These are phyloP conservation scores for Exserohilum rostratum DNA, from an alignment of 2,329 filamentous ascomycete species.

Conservation along the genomic window DNA sequence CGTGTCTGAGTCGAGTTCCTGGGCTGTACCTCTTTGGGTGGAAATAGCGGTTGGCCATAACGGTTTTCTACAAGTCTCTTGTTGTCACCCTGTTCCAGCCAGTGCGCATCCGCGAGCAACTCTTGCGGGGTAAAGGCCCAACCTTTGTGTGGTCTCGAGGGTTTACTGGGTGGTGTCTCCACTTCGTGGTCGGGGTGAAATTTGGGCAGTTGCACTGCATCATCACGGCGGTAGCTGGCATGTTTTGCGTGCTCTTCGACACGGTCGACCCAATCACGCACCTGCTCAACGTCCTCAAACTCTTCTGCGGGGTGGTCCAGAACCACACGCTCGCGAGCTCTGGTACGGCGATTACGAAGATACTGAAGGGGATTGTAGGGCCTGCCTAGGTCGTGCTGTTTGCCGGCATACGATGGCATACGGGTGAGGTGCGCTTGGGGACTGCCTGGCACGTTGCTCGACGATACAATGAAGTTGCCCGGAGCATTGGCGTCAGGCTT, in stretches of 20 bases:
- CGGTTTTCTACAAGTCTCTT: conserved; percentile 82
- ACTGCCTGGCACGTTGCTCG: conserved; percentile 51
- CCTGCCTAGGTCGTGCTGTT: conserved; percentile 63
- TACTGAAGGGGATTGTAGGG: conserved; percentile 91
- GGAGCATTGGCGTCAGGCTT: conserved; percentile 54
- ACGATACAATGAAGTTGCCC: conserved; percentile 49
- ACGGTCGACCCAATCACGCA: conserved; percentile 77
- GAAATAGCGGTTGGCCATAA: conserved; percentile 74
- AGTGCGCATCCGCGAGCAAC: conserved; percentile 86
- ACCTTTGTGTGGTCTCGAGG: conserved; percentile 76
- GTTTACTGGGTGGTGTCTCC: conserved; percentile 55
- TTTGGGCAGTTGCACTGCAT: conserved; percentile 44
- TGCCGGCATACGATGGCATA: conserved; percentile 45
- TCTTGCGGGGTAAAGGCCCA: conserved; percentile 86
- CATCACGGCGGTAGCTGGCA: conserved; percentile 46
- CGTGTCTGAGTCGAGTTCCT: conserved; percentile 40
- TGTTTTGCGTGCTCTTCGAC: conserved; percentile 59
- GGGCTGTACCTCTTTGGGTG: conserved; percentile 29
- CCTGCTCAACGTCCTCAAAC: conserved; percentile 74
- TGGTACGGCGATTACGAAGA: conserved; percentile 85
- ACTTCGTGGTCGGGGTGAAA: conserved; percentile 37
- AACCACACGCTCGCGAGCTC: conserved; percentile 75
- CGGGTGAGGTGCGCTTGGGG: conserved; percentile 49
- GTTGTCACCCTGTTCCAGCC: conserved; percentile 83
- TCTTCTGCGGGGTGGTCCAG: conserved; percentile 78